phyloP scores from a whole-genome alignment of 129 eudicot species.

The Centella asiatica region DNA sequence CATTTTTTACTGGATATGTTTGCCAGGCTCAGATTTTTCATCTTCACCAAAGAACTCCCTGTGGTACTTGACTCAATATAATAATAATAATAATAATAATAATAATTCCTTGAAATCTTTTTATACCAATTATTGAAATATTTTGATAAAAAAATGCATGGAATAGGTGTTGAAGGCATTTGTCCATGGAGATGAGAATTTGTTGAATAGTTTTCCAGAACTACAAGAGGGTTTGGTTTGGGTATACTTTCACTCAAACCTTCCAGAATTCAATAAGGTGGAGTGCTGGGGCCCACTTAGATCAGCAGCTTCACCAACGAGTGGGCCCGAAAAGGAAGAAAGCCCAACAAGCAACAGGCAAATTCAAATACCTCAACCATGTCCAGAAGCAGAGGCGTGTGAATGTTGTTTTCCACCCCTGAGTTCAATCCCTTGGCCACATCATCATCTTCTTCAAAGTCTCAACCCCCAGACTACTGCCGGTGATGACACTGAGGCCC shows the following conservation, averaged over 20 bases:
- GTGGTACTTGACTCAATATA: slow-evolving; percentile 36
- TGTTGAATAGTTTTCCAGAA: slow-evolving; percentile 68
- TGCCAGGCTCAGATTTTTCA: slow-evolving; percentile 71
- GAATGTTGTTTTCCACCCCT: slow-evolving; percentile 77
- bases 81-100: too few relatives aligned
- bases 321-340: slow-evolving; percentile 18
- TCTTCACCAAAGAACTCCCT: slow-evolving; percentile 90
- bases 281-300: slow-evolving; percentile 96
- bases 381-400: slow-evolving; percentile 49
- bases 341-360: slow-evolving; percentile 18
- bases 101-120: too few relatives aligned
- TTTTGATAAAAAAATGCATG: too few relatives aligned
- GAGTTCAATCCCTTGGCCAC: slow-evolving; percentile 76
- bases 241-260: slow-evolving; percentile 86
- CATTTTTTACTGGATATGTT: slow-evolving; percentile 67
- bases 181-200: slow-evolving; percentile 71
- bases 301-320: slow-evolving; percentile 41
- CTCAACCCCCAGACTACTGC: too few relatives aligned
- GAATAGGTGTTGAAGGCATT: slow-evolving; percentile 72
- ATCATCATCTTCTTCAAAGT: slow-evolving; percentile 4
- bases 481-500: neutral
- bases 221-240: slow-evolving; percentile 59
- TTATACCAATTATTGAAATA: too few relatives aligned
- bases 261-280: slow-evolving; percentile 65
- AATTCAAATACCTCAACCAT: slow-evolving; percentile 47